Evolutionary conservation across 164 flowering plant species (phyloP).

Genomic region (Cinnamomum chago): DNA sequence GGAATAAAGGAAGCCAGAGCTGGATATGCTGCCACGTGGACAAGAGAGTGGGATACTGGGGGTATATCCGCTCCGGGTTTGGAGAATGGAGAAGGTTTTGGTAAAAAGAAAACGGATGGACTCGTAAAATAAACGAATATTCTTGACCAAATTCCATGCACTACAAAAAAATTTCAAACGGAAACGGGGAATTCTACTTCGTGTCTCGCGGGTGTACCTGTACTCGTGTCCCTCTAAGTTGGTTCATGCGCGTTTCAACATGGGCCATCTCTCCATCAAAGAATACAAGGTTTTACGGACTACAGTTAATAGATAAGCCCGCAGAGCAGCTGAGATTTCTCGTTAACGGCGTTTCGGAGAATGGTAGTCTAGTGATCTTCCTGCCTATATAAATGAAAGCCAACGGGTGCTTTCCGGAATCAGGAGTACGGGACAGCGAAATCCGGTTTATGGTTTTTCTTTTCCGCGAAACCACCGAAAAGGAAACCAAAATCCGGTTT

Average conservation of each 20-base stretch:
- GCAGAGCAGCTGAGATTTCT: no score
- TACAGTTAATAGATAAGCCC: no score
- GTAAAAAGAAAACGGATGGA: neutral
- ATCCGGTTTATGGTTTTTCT: neutral
- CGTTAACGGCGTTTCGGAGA: no score
- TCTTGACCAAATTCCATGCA: neutral
- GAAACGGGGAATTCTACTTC: neutral
- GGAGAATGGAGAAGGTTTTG: neutral
- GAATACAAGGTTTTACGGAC: no score
- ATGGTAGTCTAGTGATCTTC: no score
- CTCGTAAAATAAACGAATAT: neutral
- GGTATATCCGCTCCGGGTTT: conserved; percentile 3
- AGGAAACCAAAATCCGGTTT: neutral
- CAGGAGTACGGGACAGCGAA: no score
- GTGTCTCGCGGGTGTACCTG: no score
- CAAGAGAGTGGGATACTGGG: neutral
- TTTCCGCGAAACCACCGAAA: neutral
- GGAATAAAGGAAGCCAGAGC: conserved; percentile 5
- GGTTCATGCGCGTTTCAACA: no score
- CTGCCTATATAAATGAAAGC: no score
- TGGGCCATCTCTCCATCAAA: no score
- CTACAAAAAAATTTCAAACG: neutral
- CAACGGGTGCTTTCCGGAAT: no score
- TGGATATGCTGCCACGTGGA: conserved; percentile 10
- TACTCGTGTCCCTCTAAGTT: no score